phyloP scores from a whole-genome alignment of 2,329 filamentous ascomycete species.

The Teratosphaeria epicoccoides region DNA sequence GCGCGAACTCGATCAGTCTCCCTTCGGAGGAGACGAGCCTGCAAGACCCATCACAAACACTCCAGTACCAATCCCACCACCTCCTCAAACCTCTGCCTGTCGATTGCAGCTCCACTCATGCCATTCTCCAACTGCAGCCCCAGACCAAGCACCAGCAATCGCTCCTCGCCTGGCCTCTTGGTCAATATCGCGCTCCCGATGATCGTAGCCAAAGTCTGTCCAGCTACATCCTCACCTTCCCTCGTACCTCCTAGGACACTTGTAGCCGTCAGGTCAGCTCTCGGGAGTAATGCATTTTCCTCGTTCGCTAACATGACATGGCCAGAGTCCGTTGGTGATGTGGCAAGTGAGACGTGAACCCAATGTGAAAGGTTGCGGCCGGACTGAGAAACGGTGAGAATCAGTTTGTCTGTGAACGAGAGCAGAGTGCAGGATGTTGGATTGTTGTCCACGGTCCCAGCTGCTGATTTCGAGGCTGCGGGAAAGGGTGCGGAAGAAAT shows the following conservation, averaged over 20 bases:
- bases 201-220: slow-evolving; percentile 81
- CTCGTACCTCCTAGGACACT: slow-evolving; percentile 78
- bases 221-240: slow-evolving; percentile 62
- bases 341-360: slow-evolving; percentile 77
- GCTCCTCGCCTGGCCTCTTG: slow-evolving; percentile 53
- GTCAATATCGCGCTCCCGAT: slow-evolving; percentile 70
- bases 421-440: slow-evolving; percentile 62
- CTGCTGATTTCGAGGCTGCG: slow-evolving; percentile 28
- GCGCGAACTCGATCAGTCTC: too few relatives aligned
- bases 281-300: slow-evolving; percentile 56
- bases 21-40: too few relatives aligned
- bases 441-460: slow-evolving; percentile 54
- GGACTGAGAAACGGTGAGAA: slow-evolving; percentile 79
- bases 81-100: slow-evolving; percentile 30
- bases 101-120: slow-evolving; percentile 10
- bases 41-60: slow-evolving; percentile 4
- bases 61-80: slow-evolving; percentile 21
- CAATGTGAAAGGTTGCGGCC: slow-evolving; percentile 74
- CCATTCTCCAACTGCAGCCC: slow-evolving; percentile 37
- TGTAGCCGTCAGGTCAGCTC: slow-evolving; percentile 71
- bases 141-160: slow-evolving; percentile 49
- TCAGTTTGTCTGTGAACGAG: slow-evolving; percentile 78
- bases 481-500: slow-evolving; percentile 43
- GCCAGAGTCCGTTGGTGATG: slow-evolving; percentile 51
- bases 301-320: slow-evolving; percentile 30